Evolutionary conservation across 306 rosid species (phyloP).

Genomic region (Cyclanthera cordifolia): DNA sequence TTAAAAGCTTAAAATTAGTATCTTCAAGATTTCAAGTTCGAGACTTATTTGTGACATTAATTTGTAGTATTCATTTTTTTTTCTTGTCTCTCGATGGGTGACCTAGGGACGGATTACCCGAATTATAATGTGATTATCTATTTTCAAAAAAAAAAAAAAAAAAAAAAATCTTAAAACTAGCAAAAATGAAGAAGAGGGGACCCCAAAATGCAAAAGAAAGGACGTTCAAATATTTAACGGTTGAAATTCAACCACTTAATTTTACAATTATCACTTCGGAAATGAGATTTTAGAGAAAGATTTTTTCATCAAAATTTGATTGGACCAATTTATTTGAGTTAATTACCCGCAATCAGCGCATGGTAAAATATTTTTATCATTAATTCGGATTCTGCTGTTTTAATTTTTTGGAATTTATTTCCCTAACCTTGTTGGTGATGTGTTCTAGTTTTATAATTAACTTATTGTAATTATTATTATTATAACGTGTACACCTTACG

Average conservation of each 20-base stretch:
- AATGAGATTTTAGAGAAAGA: background rate
- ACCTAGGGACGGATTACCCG: no score
- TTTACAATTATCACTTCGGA: background rate
- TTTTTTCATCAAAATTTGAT: background rate
- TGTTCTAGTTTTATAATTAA: no score
- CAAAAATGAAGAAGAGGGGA: background rate
- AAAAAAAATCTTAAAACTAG: background rate
- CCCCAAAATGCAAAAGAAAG: background rate
- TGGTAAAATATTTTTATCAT: background rate
- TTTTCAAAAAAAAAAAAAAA: background rate
- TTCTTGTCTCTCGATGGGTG: no score
- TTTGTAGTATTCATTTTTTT: no score
- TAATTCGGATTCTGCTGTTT: background rate
- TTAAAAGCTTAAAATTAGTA: no score
- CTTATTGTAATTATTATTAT: no score
- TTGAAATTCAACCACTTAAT: conserved; percentile 2
- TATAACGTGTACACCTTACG: no score
- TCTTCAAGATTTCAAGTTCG: no score
- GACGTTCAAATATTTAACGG: background rate
- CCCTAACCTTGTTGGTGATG: no score
- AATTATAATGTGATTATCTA: no score
- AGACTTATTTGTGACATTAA: no score
- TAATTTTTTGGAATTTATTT: no score
- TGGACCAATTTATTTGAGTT: background rate
- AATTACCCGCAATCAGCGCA: conserved; percentile 10